Base-by-base conservation (phyloP, 805 yeast species). In the Yarrowia deformans region DNA sequence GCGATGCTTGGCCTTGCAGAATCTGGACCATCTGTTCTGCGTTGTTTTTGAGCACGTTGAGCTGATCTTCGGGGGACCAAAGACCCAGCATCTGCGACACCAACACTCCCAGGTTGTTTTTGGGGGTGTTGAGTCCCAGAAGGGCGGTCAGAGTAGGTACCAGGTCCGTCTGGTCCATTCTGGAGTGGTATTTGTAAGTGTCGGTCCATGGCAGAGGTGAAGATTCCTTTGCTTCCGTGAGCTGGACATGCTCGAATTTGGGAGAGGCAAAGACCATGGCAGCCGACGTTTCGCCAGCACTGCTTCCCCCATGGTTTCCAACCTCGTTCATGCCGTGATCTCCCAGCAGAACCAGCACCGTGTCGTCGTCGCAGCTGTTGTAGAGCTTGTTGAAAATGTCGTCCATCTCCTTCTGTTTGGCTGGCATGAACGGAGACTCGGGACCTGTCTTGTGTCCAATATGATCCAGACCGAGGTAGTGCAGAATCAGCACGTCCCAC, bases 401-500 rank as follows among this genome's bases (percentile, higher is more conserved):
- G 76, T 95, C 98, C 97, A 95, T 91, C 77, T 95, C 99, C 5
- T 68, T 70, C 71, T 93, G 98, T 75, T 95, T 95, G 0, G 80
- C 82, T 9, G 87, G 85, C 99, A 95, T 95, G 73, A 87, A 88
- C 0, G 84, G 79, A 12, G 97, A 91, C 7, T 80, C 74, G 0
- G 99, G 94, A 0, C 99, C 99, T 55, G 97, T 96, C 76, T 93
- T 94, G 77, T 95, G 99, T 1, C 99, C 99, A 74, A 95, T 95
- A 77, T 95, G 99, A 76, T 95, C 99, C 37, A 95, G 81, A 0
- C 99, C 99, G 19, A 95, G 80, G 74, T 94, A 95, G 77, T 95
- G 99, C 46, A 95, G 80, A 48, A 95, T 89, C 71, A 95, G 80
- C 6, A 88, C 89, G 76, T 95, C 97, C 98, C 98, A 95, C 1